Evolutionary conservation across 1,139 yeast genomes (phyloP), one percentile per base, ranked within the genome.

Genomic region (Hansenula lynferdii): DNA sequence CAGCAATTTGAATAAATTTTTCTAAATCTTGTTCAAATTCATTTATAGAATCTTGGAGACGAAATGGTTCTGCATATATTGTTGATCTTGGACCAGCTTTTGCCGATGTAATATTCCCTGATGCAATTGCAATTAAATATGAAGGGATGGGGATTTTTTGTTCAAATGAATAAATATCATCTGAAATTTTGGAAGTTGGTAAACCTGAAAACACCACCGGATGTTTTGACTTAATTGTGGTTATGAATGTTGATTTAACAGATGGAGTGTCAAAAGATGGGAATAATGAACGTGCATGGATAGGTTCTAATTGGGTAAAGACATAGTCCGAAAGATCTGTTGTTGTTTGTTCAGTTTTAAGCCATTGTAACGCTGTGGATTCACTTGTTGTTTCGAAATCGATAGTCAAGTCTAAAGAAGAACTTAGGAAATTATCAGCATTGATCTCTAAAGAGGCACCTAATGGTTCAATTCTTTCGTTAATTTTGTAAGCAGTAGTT

Each of bases 211-310:
- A 79, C 29, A 87, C 77, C 3, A 79, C 77, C 31, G 82, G 82
- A 43, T 76, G 68, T 12, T 79, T 73, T 2, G 96, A 85, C 33
- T 62, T 71, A 36, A 85, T 79, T 28, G 66, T 64, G 50, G 83
- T 78, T 15, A 67, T 62, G 57, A 73, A 85, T 1, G 80, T 69
- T 5, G 89, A 72, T 61, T 89, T 89, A 37, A 85, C 72, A 0
- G 94, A 74, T 4, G 97, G 96, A 0, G 96, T 87, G 60, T 89
- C 97, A 58, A 89, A 89, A 53, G 90, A 85, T 3, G 97, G 96
- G 64, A 84, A 81, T 52, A 89, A 70, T 19, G 95, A 78, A 57
- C 97, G 73, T 17, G 96, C 94, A 56, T 89, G 96, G 47, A 85
- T 86, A 26, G 96, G 87, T 64, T 89, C 95, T 57, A 95, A 78